phyloP scores from a whole-genome alignment of 257 asterid genomes.

The Coffea eugenioides region DNA sequence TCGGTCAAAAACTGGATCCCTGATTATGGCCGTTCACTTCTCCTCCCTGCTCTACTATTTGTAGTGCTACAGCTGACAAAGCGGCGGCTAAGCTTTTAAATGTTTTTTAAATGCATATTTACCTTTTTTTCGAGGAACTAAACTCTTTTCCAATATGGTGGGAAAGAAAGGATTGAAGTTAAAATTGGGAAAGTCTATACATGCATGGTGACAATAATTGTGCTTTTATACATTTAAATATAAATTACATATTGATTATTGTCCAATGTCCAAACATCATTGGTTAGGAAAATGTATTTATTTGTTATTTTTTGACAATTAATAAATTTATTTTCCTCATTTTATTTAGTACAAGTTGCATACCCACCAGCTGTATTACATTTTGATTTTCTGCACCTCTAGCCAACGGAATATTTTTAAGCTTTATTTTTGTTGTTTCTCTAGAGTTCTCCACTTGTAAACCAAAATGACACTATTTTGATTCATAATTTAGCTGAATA shows the following conservation, averaged over 20 bases:
- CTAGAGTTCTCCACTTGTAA: not conserved
- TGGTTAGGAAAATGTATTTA: not conserved
- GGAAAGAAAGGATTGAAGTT: not conserved
- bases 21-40: not conserved
- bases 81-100: not conserved
- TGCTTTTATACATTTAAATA: no score
- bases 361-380: not conserved
- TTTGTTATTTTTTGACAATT: no score
- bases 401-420: not conserved
- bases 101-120: not conserved
- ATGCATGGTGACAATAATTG: no score
- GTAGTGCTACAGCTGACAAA: not conserved
- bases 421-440: not conserved
- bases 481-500: no score
- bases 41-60: not conserved
- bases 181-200: no score
- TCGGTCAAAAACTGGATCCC: constrained; percentile 2
- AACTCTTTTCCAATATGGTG: not conserved
- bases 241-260: no score
- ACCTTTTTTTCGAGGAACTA: not conserved
- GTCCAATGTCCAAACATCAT: no score
- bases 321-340: no score
- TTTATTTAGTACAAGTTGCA: not conserved
- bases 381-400: not conserved
- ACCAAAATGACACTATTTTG: no score